phyloP scores from a whole-genome alignment of 2,329 filamentous ascomycete genomes.

The Scedosporium apiospermum region DNA sequence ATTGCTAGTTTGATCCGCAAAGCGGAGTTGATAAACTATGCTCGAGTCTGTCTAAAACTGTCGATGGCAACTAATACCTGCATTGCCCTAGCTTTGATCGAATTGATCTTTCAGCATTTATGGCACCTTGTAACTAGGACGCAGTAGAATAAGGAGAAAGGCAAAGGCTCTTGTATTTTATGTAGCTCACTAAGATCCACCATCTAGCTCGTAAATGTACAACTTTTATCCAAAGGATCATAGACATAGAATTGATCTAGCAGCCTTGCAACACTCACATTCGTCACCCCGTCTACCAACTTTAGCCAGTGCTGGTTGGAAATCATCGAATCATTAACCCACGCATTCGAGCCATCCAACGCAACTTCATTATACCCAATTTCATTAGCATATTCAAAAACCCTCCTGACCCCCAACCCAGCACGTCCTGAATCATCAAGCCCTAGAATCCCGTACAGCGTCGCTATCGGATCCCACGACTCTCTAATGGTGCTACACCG shows the following conservation, averaged over 20 bases:
- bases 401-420: background rate
- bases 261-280: background rate
- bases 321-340: background rate
- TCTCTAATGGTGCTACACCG: constrained; percentile 21
- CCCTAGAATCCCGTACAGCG: constrained; percentile 28
- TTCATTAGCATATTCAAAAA: background rate
- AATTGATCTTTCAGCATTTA: too few relatives aligned
- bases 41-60: too few relatives aligned
- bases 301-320: background rate
- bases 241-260: background rate
- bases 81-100: too few relatives aligned
- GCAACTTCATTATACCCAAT: background rate
- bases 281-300: background rate
- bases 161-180: too few relatives aligned
- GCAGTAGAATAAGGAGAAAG: too few relatives aligned
- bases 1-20: too few relatives aligned
- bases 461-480: constrained; percentile 33
- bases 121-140: too few relatives aligned
- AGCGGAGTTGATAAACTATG: too few relatives aligned
- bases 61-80: too few relatives aligned
- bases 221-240: background rate
- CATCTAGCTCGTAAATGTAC: background rate
- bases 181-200: too few relatives aligned
- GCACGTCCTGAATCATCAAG: constrained; percentile 15
- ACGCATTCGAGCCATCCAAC: background rate